Evolutionary conservation across 768 basidiomycete genomes (phyloP).

Genomic region (Rhizopogon sp.): DNA sequence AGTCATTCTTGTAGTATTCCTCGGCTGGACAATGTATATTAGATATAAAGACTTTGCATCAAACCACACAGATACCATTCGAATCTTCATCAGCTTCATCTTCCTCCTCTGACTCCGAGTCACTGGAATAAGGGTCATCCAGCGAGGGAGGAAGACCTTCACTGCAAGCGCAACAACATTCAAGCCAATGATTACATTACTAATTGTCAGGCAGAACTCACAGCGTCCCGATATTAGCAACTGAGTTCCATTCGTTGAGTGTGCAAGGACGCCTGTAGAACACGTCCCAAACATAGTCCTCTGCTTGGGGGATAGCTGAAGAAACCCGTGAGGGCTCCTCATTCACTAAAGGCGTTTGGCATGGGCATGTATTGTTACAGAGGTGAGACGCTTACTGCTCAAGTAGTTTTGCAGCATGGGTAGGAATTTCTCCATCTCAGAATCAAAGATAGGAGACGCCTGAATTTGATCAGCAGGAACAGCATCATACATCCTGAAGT

Average conservation of each 20-base stretch:
- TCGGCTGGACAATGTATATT: constrained; percentile 46
- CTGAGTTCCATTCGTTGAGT: constrained; percentile 54
- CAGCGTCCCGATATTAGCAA: constrained; percentile 58
- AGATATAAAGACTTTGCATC: not conserved
- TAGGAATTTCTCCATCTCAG: constrained; percentile 73
- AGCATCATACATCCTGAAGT: constrained; percentile 73
- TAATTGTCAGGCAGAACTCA: constrained; percentile 26
- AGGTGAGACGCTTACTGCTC: constrained; percentile 38
- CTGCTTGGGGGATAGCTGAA: constrained; percentile 9
- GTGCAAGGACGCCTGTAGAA: constrained; percentile 69
- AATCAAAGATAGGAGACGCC: constrained; percentile 32
- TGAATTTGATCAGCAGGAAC: constrained; percentile 38
- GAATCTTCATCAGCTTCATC: constrained; percentile 84
- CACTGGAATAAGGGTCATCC: constrained; percentile 52
- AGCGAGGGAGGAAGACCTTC: constrained; percentile 53
- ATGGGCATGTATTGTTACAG: not conserved
- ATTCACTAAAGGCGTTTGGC: constrained; percentile 16
- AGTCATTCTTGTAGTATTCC: constrained; percentile 83
- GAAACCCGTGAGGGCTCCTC: constrained; percentile 13
- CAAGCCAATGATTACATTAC: not conserved
- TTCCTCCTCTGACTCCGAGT: constrained; percentile 60
- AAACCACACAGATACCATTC: constrained; percentile 46
- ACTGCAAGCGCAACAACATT: constrained; percentile 35
- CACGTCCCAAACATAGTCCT: constrained; percentile 82
- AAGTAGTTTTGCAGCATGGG: constrained; percentile 76